A percentile compares a stretch with the other conserved stretches of the same genome.
These are phyloP conservation scores for Globisporangium apiculatum DNA, from an alignment of 352 stramenopile genomes.

Conservation along the genomic window DNA sequence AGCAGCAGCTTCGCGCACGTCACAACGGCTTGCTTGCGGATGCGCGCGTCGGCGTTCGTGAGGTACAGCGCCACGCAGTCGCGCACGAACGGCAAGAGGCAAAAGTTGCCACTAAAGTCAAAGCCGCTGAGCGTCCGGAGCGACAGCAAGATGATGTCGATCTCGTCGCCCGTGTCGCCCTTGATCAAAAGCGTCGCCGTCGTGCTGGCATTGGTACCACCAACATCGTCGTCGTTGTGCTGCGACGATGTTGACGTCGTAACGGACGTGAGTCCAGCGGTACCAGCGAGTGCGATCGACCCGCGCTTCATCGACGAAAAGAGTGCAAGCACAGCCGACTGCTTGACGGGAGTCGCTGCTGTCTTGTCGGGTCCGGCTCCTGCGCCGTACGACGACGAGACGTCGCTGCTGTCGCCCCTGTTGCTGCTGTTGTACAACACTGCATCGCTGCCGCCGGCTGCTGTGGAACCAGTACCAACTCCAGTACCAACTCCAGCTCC, in stretches of 20 bases:
- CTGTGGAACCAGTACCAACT: no score
- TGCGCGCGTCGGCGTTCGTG: slow-evolving; percentile 79
- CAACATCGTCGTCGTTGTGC: slow-evolving; percentile 25
- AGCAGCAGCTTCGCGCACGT: slow-evolving; percentile 77
- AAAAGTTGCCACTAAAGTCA: slow-evolving; percentile 89
- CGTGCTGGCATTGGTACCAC: background rate
- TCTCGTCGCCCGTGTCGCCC: slow-evolving; percentile 69
- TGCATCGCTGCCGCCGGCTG: no score
- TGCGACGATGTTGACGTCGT: slow-evolving; percentile 5
- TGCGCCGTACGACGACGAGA: slow-evolving; percentile 4
- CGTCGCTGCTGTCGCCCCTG: background rate
- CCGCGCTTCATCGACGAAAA: slow-evolving; percentile 71
- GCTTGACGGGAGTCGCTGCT: slow-evolving; percentile 18
- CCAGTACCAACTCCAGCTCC: no score
- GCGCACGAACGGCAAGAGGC: slow-evolving; percentile 92
- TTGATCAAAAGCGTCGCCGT: slow-evolving; percentile 40
- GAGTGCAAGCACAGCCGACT: slow-evolving; percentile 58
- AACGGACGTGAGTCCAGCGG: slow-evolving; percentile 11
- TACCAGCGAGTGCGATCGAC: slow-evolving; percentile 23
- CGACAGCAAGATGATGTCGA: slow-evolving; percentile 83
- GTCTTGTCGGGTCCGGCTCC: no score
- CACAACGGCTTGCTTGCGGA: slow-evolving; percentile 88
- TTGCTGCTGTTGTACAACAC: background rate
- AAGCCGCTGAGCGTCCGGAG: slow-evolving; percentile 93
- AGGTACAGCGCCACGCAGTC: slow-evolving; percentile 93